A percentile compares a stretch with the other conserved stretches of the same genome.
These are phyloP conservation scores for Aspergillus panamensis DNA, from an alignment of 495 filamentous ascomycete genomes.

Conservation along the genomic window DNA sequence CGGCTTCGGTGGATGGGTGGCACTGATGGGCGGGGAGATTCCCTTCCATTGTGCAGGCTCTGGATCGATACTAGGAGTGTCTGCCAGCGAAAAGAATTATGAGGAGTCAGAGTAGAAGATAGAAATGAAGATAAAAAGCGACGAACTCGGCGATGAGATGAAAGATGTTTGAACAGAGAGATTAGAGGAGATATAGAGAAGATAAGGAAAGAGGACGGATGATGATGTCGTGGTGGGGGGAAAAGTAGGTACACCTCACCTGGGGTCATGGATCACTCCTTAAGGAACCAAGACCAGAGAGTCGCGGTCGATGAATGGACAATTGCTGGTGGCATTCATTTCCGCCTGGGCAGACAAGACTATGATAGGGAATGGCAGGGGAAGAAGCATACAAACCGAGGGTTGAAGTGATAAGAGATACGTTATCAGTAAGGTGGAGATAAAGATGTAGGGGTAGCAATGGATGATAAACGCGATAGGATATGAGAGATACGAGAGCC, in stretches of 20 bases:
- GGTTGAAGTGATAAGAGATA: not conserved
- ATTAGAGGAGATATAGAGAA: not conserved
- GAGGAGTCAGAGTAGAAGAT: not conserved
- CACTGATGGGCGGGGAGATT: constrained; percentile 22
- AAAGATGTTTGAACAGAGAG: not conserved
- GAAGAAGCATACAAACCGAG: not conserved
- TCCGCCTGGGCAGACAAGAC: not conserved
- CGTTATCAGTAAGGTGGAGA: not conserved
- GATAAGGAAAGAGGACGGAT: not conserved
- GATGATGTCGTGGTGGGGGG: not conserved
- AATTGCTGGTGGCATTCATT: not conserved
- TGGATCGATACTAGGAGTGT: constrained; percentile 1
- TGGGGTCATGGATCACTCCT: too few species aligned
- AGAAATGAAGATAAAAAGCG: not conserved
- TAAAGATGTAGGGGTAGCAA: not conserved
- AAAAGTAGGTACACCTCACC: too few species aligned
- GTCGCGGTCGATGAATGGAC: not conserved
- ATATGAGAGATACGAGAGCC: not conserved
- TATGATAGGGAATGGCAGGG: not conserved
- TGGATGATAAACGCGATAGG: not conserved
- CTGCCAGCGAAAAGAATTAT: not conserved
- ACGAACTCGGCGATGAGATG: not conserved
- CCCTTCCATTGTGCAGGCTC: constrained; percentile 18
- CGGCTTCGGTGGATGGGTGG: constrained; percentile 44
- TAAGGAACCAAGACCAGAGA: not conserved